Conservation (phyloP, 164 flowering plant genomes). For the Liquidambar formosana region DNA sequence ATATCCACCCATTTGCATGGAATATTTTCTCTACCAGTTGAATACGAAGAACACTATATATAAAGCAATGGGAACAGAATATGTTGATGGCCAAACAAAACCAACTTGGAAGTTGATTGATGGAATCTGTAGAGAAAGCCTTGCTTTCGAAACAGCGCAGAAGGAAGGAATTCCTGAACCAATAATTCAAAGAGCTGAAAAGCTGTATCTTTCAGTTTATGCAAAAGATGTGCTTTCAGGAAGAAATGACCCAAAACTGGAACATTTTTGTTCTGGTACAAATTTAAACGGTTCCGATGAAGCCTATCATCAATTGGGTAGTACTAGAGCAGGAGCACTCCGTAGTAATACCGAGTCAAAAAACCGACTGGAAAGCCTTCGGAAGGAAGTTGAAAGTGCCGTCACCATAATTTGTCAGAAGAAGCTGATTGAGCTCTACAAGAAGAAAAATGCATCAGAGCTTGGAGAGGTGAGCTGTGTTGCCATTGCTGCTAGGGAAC, state of each 20-base stretch:
- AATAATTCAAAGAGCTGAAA: constrained; percentile 80
- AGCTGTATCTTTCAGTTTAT: constrained; percentile 54
- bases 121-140: constrained; percentile 92
- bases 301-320: constrained; percentile 13
- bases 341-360: constrained; percentile 6
- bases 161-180: constrained; percentile 82
- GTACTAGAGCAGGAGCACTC: constrained; percentile 4
- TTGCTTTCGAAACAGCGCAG: constrained; percentile 94
- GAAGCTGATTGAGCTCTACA: constrained; percentile 52
- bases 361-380: constrained; percentile 26
- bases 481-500: constrained; percentile 59
- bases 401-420: constrained; percentile 54
- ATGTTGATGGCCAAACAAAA: constrained; percentile 56
- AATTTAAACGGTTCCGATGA: constrained; percentile 19
- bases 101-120: constrained; percentile 93
- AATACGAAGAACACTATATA: constrained; percentile 45
- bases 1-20: constrained; percentile 96
- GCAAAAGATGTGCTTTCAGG: constrained; percentile 27
- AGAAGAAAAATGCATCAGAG: constrained; percentile 34
- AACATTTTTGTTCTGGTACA: constrained; percentile 4
- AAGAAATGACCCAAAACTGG: constrained; percentile 6
- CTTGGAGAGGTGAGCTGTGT: constrained; percentile 50
- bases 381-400: constrained; percentile 49
- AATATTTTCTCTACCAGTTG: constrained; percentile 71
- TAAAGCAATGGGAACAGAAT: constrained; percentile 89